Conservation (phyloP, 1,284 basidiomycete genomes). For the Trichosporon coremiiforme region DNA sequence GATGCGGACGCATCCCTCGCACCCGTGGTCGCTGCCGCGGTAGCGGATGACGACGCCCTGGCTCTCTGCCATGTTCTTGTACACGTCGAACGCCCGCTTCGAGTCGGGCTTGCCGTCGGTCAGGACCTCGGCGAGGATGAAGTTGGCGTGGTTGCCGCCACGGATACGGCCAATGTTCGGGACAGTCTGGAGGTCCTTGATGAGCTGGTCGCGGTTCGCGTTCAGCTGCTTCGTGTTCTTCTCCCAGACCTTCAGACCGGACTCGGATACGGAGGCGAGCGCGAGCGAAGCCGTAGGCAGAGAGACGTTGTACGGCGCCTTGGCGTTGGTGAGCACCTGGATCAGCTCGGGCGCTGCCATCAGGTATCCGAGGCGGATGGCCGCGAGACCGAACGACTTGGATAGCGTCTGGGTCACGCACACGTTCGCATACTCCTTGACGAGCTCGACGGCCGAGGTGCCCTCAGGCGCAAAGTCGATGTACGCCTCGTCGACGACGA, state of each 20-base stretch:
- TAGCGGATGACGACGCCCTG: constrained; percentile 88
- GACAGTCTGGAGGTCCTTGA: constrained; percentile 48
- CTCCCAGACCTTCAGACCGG: constrained; percentile 70
- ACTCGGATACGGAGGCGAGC: constrained; percentile 70
- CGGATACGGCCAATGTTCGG: constrained; percentile 71
- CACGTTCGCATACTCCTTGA: constrained; percentile 82
- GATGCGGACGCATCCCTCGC: constrained; percentile 82
- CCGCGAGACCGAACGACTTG: constrained; percentile 95
- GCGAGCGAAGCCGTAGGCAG: constrained; percentile 85
- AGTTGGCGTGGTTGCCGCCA: constrained; percentile 89
- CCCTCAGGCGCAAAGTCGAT: constrained; percentile 81
- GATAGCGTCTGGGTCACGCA: constrained; percentile 94
- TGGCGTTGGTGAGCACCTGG: constrained; percentile 91
- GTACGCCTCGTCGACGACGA: constrained; percentile 96
- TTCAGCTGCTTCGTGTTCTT: constrained; percentile 66
- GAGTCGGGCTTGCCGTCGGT: constrained; percentile 68
- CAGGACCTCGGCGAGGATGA: constrained; percentile 79
- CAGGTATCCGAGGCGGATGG: constrained; percentile 87
- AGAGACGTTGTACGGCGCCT: constrained; percentile 97
- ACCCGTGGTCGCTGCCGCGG: constrained; percentile 83
- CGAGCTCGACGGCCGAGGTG: constrained; percentile 67
- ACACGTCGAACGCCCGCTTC: constrained; percentile 68
- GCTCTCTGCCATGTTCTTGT: constrained; percentile 82
- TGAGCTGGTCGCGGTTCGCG: constrained; percentile 64
- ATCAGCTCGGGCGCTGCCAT: constrained; percentile 85